phyloP scores from a whole-genome alignment of 2,329 filamentous ascomycete genomes.

The Claviceps maximensis region DNA sequence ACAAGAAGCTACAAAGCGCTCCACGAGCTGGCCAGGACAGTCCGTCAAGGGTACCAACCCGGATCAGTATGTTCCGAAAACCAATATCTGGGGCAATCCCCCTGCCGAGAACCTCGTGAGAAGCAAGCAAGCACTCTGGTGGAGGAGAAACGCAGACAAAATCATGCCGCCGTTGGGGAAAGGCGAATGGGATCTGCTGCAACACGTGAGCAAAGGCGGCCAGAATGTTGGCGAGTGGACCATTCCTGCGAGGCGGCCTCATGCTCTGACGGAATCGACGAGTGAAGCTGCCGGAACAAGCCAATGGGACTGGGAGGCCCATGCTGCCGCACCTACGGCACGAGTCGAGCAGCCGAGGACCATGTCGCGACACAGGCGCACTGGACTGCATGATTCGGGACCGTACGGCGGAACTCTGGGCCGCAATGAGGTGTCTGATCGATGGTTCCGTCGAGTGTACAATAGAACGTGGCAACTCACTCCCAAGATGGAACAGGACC shows the following conservation, averaged over 20 bases:
- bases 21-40: conserved; percentile 14
- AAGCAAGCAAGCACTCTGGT: conserved; percentile 34
- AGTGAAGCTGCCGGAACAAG: background rate
- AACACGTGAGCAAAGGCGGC: conserved; percentile 29
- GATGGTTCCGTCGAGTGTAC: conserved; percentile 37
- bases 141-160: conserved; percentile 29
- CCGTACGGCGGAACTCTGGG: conserved; percentile 23
- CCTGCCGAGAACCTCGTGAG: conserved; percentile 24
- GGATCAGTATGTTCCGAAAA: conserved; percentile 21
- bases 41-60: conserved; percentile 22
- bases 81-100: conserved; percentile 37
- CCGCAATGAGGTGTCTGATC: conserved; percentile 20
- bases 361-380: conserved; percentile 19
- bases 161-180: conserved; percentile 40
- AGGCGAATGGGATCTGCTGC: conserved; percentile 43
- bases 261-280: conserved; percentile 7
- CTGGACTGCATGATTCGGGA: conserved; percentile 22
- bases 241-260: conserved; percentile 20
- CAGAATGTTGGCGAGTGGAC: conserved; percentile 22
- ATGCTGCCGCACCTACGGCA: conserved; percentile 26
- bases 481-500: conserved; percentile 25
- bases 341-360: conserved; percentile 24
- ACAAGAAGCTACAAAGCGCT: conserved; percentile 13
- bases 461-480: conserved; percentile 30
- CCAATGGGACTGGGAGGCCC: conserved; percentile 30